phyloP scores from a whole-genome alignment of 2,329 filamentous ascomycete genomes.

The Moelleriella libera region DNA sequence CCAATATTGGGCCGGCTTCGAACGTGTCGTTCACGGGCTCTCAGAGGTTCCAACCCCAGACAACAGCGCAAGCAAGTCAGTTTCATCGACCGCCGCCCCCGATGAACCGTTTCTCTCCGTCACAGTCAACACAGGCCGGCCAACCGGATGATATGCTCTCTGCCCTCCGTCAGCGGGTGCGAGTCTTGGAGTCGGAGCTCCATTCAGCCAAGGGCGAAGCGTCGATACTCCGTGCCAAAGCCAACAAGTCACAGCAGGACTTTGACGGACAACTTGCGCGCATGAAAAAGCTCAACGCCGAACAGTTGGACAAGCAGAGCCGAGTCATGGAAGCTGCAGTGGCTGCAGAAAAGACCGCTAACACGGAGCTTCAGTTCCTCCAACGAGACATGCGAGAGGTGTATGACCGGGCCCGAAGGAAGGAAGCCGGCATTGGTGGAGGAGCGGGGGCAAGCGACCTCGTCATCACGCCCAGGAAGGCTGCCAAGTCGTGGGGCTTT shows the following conservation, averaged over 20 bases:
- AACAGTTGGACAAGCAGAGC: conserved; percentile 49
- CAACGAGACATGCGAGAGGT: conserved; percentile 57
- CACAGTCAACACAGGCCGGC: conserved; percentile 13
- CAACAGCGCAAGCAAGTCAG: conserved; percentile 22
- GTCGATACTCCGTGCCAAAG: conserved; percentile 59
- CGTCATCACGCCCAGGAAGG: conserved; percentile 45
- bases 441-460: conserved; percentile 1
- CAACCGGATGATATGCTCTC: conserved; percentile 23
- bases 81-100: conserved; percentile 22
- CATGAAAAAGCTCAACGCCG: conserved; percentile 48
- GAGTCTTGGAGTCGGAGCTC: conserved; percentile 39
- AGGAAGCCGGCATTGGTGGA: conserved; percentile 17
- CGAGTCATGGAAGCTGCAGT: conserved; percentile 49
- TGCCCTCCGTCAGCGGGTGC: conserved; percentile 36
- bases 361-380: conserved; percentile 59
- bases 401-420: conserved; percentile 31
- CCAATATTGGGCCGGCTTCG: conserved; percentile 3
- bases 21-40: conserved; percentile 12
- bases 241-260: conserved; percentile 44
- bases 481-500: conserved; percentile 38
- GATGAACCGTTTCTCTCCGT: conserved; percentile 10
- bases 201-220: conserved; percentile 56
- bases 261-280: conserved; percentile 48
- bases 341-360: conserved; percentile 48
- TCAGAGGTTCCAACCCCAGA: conserved; percentile 16